Evolutionary conservation across 371 early-diverging fungal species (phyloP).

Genomic region (Rhizopus delemar): DNA sequence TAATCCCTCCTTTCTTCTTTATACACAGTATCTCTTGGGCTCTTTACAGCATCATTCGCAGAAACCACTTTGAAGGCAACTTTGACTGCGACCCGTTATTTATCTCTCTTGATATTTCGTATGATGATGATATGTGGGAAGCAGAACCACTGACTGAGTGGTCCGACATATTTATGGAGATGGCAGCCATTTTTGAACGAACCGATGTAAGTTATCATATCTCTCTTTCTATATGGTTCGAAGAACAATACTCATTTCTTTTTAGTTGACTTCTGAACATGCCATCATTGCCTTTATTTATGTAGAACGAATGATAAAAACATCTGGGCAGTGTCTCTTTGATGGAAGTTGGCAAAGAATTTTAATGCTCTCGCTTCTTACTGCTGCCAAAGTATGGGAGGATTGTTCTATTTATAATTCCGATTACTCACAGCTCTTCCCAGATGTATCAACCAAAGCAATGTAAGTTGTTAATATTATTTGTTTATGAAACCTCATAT

Average conservation of each 20-base stretch:
- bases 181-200: slow-evolving; percentile 54
- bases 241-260: neutral
- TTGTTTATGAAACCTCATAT: neutral
- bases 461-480: slow-evolving; percentile 26
- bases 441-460: slow-evolving; percentile 37
- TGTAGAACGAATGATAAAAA: slow-evolving; percentile 67
- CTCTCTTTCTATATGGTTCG: neutral
- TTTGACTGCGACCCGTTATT: slow-evolving; percentile 36
- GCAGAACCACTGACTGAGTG: slow-evolving; percentile 34
- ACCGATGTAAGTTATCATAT: slow-evolving; percentile 43
- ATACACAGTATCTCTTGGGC: slow-evolving; percentile 31
- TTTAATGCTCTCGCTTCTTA: slow-evolving; percentile 67
- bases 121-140: slow-evolving; percentile 20
- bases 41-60: slow-evolving; percentile 33
- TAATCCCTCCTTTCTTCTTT: no score
- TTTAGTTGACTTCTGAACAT: slow-evolving; percentile 66
- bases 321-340: slow-evolving; percentile 62
- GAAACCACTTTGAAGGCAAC: slow-evolving; percentile 29
- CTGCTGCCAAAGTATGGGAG: slow-evolving; percentile 86
- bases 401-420: slow-evolving; percentile 86
- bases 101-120: slow-evolving; percentile 1
- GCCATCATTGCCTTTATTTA: slow-evolving; percentile 76
- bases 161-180: slow-evolving; percentile 39
- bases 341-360: slow-evolving; percentile 75
- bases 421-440: slow-evolving; percentile 80